These are phyloP conservation scores for Saccharomycopsis phalli DNA, from an alignment of 1,139 yeast species.

Conservation along the genomic window DNA sequence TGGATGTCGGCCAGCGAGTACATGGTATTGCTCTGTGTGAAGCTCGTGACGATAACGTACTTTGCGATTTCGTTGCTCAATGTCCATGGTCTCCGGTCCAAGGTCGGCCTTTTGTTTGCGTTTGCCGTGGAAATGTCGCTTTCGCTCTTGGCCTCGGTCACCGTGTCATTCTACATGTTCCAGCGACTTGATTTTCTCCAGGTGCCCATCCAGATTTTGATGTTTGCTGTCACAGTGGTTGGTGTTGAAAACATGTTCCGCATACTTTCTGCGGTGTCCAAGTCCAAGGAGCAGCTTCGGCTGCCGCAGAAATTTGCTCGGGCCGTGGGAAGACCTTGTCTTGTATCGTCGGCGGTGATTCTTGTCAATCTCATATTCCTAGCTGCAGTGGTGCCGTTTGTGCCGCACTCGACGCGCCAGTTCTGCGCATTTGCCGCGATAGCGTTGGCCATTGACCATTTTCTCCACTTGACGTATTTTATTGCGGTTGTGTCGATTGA, in stretches of 20 bases:
- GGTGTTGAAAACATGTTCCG: constrained; percentile 40
- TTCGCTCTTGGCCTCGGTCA: constrained; percentile 41
- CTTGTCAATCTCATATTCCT: constrained; percentile 24
- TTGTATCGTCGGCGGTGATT: constrained; percentile 15
- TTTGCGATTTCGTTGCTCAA: constrained; percentile 42
- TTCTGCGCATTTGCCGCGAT: constrained; percentile 34
- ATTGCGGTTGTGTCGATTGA: constrained; percentile 61
- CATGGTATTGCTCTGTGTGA: constrained; percentile 25
- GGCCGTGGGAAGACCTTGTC: constrained; percentile 22
- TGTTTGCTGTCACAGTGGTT: constrained; percentile 33
- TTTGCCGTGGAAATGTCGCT: constrained; percentile 44
- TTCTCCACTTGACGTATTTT: constrained; percentile 54
- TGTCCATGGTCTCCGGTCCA: constrained; percentile 48
- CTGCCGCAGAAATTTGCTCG: constrained; percentile 23
- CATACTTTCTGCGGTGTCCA: constrained; percentile 33
- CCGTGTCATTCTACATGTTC: constrained; percentile 37
- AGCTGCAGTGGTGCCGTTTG: constrained; percentile 25
- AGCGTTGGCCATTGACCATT: constrained; percentile 45
- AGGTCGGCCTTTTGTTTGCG: constrained; percentile 52
- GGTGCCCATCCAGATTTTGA: constrained; percentile 33
- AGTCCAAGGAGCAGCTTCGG: constrained; percentile 34
- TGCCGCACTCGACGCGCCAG: constrained; percentile 29
- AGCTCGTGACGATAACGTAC: constrained; percentile 29
- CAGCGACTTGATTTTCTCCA: constrained; percentile 28
- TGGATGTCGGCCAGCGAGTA: constrained; percentile 24